phyloP scores from a whole-genome alignment of 2,329 filamentous ascomycete species.

The Aureobasidium subglaciale region DNA sequence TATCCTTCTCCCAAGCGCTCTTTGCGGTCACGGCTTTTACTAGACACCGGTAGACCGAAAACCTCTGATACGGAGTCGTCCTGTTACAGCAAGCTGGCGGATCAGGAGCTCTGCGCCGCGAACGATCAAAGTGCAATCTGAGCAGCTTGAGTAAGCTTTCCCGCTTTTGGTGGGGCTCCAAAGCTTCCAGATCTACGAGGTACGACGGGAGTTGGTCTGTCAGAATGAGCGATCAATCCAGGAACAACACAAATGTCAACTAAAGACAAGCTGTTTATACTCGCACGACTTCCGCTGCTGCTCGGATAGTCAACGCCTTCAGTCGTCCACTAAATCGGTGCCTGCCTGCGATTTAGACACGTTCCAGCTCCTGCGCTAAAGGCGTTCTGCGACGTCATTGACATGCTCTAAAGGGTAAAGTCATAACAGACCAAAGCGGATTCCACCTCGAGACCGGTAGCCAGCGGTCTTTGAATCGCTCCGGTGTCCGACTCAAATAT shows the following conservation, averaged over 20 bases:
- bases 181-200: background rate
- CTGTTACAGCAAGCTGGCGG: background rate
- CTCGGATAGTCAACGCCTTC: too few relatives aligned
- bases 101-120: background rate
- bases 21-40: too few relatives aligned
- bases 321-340: too few relatives aligned
- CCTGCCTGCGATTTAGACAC: background rate
- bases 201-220: background rate
- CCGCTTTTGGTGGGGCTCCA: background rate
- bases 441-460: background rate
- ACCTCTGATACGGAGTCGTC: too few relatives aligned
- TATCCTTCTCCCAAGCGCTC: too few relatives aligned
- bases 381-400: slow-evolving; percentile 16
- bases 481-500: slow-evolving; percentile 9
- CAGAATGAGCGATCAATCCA: too few relatives aligned
- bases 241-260: background rate
- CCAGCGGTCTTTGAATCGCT: slow-evolving; percentile 15
- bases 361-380: slow-evolving; percentile 4
- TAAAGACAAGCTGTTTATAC: background rate
- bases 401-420: slow-evolving; percentile 19
- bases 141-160: background rate
- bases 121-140: background rate
- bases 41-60: too few relatives aligned
- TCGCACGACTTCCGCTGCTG: too few relatives aligned
- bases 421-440: slow-evolving; percentile 4